Evolutionary conservation across 2,329 filamentous ascomycete species (phyloP).

Genomic region (Stagonosporopsis chrysanthemi): DNA sequence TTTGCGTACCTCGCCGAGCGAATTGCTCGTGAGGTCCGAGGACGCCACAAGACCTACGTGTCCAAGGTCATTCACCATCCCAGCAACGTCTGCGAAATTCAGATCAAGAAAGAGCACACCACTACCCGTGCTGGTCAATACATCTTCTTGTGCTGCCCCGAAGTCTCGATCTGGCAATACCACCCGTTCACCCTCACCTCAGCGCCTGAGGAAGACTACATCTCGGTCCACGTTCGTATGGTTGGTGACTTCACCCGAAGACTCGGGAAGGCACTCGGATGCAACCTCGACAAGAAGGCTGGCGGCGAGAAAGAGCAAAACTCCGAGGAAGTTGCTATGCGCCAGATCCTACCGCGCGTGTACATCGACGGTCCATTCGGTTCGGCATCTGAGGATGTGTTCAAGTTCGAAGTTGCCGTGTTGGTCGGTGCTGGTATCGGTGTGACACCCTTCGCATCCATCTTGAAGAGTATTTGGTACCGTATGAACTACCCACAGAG

Average conservation of each 20-base stretch:
- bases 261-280: slow-evolving; percentile 75
- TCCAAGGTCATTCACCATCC: slow-evolving; percentile 91
- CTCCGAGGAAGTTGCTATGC: slow-evolving; percentile 71
- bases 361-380: slow-evolving; percentile 88
- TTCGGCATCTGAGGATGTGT: slow-evolving; percentile 85
- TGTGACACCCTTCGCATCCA: slow-evolving; percentile 61
- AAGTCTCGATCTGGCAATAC: slow-evolving; percentile 87
- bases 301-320: slow-evolving; percentile 59
- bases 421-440: slow-evolving; percentile 61
- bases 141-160: slow-evolving; percentile 87
- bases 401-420: slow-evolving; percentile 67
- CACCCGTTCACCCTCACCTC: slow-evolving; percentile 87
- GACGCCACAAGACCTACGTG: slow-evolving; percentile 83
- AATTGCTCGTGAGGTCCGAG: slow-evolving; percentile 78
- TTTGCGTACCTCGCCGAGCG: slow-evolving; percentile 82
- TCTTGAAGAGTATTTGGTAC: slow-evolving; percentile 88
- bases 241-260: slow-evolving; percentile 82
- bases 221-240: slow-evolving; percentile 83
- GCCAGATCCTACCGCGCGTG: slow-evolving; percentile 76
- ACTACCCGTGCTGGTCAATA: slow-evolving; percentile 83
- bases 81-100: slow-evolving; percentile 87
- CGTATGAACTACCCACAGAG: slow-evolving; percentile 86
- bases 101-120: slow-evolving; percentile 89
- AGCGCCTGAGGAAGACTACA: slow-evolving; percentile 88
- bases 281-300: slow-evolving; percentile 70